phyloP scores from a whole-genome alignment of 2,329 filamentous ascomycete species.

The Epichloe baconii region DNA sequence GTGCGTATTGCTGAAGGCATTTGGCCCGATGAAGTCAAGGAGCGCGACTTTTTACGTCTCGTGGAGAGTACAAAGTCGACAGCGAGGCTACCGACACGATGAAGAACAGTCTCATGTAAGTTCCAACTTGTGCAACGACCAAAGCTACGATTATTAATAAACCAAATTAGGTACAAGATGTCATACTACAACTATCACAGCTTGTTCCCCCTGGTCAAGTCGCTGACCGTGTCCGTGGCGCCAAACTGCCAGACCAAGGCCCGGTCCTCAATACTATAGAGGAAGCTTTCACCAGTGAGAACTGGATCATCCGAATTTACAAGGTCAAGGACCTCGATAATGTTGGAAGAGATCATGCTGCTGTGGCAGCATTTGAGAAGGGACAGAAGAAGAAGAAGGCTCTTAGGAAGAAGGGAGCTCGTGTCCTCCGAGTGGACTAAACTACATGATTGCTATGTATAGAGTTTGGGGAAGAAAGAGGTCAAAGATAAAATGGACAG shows the following conservation, averaged over 20 bases:
- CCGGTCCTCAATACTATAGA: slow-evolving; percentile 82
- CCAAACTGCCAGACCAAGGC: slow-evolving; percentile 66
- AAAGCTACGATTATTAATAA: neutral
- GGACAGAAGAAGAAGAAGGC: slow-evolving; percentile 76
- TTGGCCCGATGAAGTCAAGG: slow-evolving; percentile 98
- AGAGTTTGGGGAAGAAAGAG: slow-evolving; percentile 7
- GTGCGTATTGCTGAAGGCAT: slow-evolving; percentile 97
- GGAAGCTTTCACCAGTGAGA: slow-evolving; percentile 97
- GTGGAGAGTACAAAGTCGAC: slow-evolving; percentile 92
- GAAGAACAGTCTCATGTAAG: slow-evolving; percentile 98
- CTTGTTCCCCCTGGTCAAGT: slow-evolving; percentile 90
- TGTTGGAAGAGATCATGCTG: slow-evolving; percentile 73
- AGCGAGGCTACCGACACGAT: slow-evolving; percentile 88
- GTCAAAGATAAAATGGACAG: slow-evolving; percentile 9
- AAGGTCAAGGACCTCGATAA: slow-evolving; percentile 99
- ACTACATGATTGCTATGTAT: neutral
- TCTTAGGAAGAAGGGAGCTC: slow-evolving; percentile 57
- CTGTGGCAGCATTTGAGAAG: slow-evolving; percentile 56
- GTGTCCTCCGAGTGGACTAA: slow-evolving; percentile 61
- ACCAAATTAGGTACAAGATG: slow-evolving; percentile 86
- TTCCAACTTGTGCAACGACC: slow-evolving; percentile 8
- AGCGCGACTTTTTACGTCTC: slow-evolving; percentile 89
- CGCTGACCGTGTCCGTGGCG: slow-evolving; percentile 74
- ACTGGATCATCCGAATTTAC: slow-evolving; percentile 99
- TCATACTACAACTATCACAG: slow-evolving; percentile 96